Evolutionary conservation across 2,329 filamentous ascomycete genomes (phyloP), one percentile per base, ranked within the genome.

Genomic region (Nigrograna mackinnonii): DNA sequence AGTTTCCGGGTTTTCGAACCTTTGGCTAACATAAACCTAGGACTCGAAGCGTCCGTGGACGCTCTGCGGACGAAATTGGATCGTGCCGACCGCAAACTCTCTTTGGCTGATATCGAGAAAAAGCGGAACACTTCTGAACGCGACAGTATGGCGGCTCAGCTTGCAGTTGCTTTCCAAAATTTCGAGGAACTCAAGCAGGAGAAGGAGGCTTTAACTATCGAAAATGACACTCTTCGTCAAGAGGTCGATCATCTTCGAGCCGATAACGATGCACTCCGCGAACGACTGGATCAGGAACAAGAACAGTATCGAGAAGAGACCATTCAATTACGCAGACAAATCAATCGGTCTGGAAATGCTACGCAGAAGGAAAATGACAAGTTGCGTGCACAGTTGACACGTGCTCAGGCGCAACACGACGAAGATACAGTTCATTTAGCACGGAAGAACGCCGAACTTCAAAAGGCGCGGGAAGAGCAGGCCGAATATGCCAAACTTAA

Each of bases 41-140:
- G 78, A 36, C 70, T 87, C 28, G 79, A 86, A 58, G 70, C 79
- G 19, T 76, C 82, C 55, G 71, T 87, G 32, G 75, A 80, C 35
- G 75, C 80, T 16, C 69, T 87, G 26, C 80, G 85, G 54, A 71
- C 77, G 6, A 82, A 80, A 13, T 70, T 88, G 2, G 82, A 86
- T 45, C 77, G 84, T 49, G 76, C 80, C 26, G 82, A 83, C 41
- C 79, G 79, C 33, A 85, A 85, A 57, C 71, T 80, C 18, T 81
- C 78, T 46, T 74, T 82, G n/a, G 75, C 78, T 24, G 82, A 86
- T 37, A 82, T 84, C 39, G 79, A 83, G 47, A 83, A 79, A 44
- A 80, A 85, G 47, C 79, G 82, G 3, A 68, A 87, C 31, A 75
- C 76, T 3, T 75, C 79, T 21, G 86, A 89, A 64, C 79, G 83